phyloP scores from a whole-genome alignment of 1,139 yeast species.

The Taphrina confusa region DNA sequence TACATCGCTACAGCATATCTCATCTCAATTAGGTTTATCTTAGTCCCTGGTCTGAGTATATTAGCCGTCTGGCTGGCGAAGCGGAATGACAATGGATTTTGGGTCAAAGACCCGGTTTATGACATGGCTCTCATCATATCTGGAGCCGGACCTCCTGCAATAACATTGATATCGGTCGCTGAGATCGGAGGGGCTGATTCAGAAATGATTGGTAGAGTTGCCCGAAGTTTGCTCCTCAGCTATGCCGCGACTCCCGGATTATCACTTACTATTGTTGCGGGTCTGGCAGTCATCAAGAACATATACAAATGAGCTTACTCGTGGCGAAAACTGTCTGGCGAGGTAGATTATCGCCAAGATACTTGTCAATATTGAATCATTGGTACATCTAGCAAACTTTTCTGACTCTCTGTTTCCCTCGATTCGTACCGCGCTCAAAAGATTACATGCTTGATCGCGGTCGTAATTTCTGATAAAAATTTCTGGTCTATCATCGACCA shows the following conservation, averaged over 20 bases:
- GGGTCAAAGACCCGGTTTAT: slow-evolving; percentile 10
- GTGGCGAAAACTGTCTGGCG: not conserved
- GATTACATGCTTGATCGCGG: too few species aligned
- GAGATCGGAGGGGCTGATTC: slow-evolving; percentile 9
- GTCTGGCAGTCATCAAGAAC: slow-evolving; percentile 4
- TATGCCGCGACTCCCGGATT: slow-evolving; percentile 19
- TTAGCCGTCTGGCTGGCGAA: slow-evolving; percentile 13
- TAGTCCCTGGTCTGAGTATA: slow-evolving; percentile 10
- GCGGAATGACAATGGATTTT: slow-evolving; percentile 2
- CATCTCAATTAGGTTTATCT: not conserved
- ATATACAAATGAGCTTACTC: not conserved
- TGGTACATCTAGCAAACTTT: not conserved
- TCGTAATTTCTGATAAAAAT: too few species aligned
- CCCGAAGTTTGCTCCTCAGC: slow-evolving; percentile 5
- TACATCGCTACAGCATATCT: slow-evolving; percentile 14
- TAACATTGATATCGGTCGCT: slow-evolving; percentile 12
- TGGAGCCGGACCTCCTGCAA: slow-evolving; percentile 21
- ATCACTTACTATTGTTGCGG: slow-evolving; percentile 10
- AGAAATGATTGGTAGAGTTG: slow-evolving; percentile 20
- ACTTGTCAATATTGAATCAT: not conserved
- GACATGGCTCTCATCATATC: slow-evolving; percentile 14
- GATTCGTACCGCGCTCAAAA: too few species aligned
- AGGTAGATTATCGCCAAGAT: not conserved
- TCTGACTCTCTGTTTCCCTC: too few species aligned
- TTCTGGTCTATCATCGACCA: too few species aligned